These are phyloP conservation scores for Vicia villosa DNA, from an alignment of 306 rosid species.

Conservation along the genomic window DNA sequence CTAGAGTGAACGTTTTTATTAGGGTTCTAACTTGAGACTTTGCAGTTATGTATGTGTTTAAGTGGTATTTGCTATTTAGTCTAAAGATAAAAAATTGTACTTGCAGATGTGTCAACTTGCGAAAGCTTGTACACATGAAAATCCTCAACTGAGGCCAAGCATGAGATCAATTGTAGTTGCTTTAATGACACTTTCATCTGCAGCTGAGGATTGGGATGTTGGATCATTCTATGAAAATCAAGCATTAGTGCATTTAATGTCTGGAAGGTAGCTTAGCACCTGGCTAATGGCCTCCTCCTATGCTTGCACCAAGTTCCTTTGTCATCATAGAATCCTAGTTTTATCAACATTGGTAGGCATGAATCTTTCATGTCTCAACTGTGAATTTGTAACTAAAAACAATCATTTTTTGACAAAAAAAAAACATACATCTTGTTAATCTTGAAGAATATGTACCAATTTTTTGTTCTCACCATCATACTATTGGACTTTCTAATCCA, in stretches of 20 bases:
- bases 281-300: background rate
- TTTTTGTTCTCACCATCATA: too few relatives aligned
- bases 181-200: conserved; percentile 66
- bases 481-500: too few relatives aligned
- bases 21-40: too few relatives aligned
- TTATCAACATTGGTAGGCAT: background rate
- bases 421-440: too few relatives aligned
- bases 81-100: too few relatives aligned
- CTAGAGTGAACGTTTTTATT: too few relatives aligned
- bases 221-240: conserved; percentile 65
- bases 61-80: too few relatives aligned
- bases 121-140: conserved; percentile 73
- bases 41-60: too few relatives aligned
- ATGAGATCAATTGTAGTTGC: conserved; percentile 81
- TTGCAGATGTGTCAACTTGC: conserved; percentile 70
- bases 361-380: conserved; percentile 24
- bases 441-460: too few relatives aligned
- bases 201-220: conserved; percentile 71
- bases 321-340: conserved; percentile 1
- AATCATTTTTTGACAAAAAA: background rate
- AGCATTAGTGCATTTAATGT: conserved; percentile 49
- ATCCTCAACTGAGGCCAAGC: conserved; percentile 82
- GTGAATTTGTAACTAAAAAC: conserved; percentile 21
- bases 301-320: conserved; percentile 22
- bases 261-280: conserved; percentile 49